A percentile compares a stretch with the other conserved stretches of the same genome.
Evolutionary conservation across 306 rosid species (phyloP).

Genomic region (Vigna mungo): DNA sequence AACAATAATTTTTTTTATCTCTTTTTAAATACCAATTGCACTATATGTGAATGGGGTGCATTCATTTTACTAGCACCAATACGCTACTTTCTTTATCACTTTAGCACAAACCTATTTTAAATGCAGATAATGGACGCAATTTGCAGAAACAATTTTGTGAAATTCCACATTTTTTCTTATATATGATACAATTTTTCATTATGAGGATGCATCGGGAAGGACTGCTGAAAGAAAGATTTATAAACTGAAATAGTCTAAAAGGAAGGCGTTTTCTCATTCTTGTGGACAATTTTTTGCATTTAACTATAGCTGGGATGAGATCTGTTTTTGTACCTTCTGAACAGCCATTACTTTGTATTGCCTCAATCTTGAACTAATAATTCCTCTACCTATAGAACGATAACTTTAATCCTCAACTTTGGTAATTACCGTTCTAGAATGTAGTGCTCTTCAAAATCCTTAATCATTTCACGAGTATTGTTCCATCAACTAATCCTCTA

Average conservation of each 20-base stretch:
- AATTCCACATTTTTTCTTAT: background rate
- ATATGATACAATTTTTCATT: background rate
- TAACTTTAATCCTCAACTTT: background rate
- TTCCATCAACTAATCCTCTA: background rate
- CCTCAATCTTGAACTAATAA: background rate
- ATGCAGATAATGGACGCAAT: background rate
- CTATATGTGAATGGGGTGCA: background rate
- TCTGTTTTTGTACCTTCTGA: background rate
- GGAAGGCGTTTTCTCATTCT: background rate
- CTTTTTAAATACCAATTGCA: background rate
- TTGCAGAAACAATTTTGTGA: background rate
- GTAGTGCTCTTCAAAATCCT: background rate
- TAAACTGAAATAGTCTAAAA: background rate
- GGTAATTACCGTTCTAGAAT: background rate
- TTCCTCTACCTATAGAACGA: background rate
- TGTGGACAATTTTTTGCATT: background rate
- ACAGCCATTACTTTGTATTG: background rate
- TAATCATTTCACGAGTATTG: background rate
- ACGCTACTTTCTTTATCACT: constrained; percentile 1
- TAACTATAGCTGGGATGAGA: no score
- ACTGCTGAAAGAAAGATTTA: background rate
- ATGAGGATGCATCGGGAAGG: constrained; percentile 17
- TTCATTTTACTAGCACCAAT: background rate
- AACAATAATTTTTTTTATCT: background rate
- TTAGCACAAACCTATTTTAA: background rate